A percentile compares a stretch with the other conserved stretches of the same genome.
Conservation (phyloP, 495 filamentous ascomycete genomes). For the Penicillium atrosanguineum region DNA sequence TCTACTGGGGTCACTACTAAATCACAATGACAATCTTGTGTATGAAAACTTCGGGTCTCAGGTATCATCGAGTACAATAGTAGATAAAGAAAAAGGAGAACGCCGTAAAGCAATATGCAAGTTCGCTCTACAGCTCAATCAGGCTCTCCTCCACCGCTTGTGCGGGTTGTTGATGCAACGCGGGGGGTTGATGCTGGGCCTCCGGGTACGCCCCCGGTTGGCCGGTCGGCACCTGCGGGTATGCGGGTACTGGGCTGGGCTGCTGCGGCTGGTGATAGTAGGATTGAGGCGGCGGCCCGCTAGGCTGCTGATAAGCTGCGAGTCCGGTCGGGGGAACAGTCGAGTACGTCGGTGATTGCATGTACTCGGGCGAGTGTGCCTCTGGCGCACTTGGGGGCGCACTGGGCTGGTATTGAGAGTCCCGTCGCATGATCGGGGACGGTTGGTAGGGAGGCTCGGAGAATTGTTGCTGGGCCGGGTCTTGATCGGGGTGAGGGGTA, state of each 20-base stretch:
- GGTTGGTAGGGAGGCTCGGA: slow-evolving; percentile 27
- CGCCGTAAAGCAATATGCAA: slow-evolving; percentile 6
- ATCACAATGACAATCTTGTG: background rate
- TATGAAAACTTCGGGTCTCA: slow-evolving; percentile 6
- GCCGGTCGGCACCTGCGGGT: slow-evolving; percentile 28
- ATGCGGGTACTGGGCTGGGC: slow-evolving; percentile 41
- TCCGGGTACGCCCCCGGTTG: slow-evolving; percentile 61
- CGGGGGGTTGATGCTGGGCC: slow-evolving; percentile 47
- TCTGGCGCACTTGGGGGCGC: slow-evolving; percentile 30
- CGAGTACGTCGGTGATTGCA: slow-evolving; percentile 33
- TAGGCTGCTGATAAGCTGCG: slow-evolving; percentile 26
- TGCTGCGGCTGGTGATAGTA: slow-evolving; percentile 46
- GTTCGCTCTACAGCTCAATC: slow-evolving; percentile 63
- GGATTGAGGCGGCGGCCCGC: slow-evolving; percentile 30
- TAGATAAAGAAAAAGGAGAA: background rate
- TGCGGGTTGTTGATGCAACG: slow-evolving; percentile 37
- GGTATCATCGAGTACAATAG: slow-evolving; percentile 25
- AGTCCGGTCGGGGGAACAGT: slow-evolving; percentile 22
- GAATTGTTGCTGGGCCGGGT: slow-evolving; percentile 17
- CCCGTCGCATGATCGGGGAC: slow-evolving; percentile 27
- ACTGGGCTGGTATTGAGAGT: slow-evolving; percentile 34
- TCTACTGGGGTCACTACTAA: background rate
- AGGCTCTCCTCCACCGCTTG: slow-evolving; percentile 80
- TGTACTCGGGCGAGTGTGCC: slow-evolving; percentile 26
- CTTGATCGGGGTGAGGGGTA: slow-evolving; percentile 26